Base-by-base conservation (phyloP, 2,329 filamentous ascomycete genomes). In the Ophiosphaerella narmari region DNA sequence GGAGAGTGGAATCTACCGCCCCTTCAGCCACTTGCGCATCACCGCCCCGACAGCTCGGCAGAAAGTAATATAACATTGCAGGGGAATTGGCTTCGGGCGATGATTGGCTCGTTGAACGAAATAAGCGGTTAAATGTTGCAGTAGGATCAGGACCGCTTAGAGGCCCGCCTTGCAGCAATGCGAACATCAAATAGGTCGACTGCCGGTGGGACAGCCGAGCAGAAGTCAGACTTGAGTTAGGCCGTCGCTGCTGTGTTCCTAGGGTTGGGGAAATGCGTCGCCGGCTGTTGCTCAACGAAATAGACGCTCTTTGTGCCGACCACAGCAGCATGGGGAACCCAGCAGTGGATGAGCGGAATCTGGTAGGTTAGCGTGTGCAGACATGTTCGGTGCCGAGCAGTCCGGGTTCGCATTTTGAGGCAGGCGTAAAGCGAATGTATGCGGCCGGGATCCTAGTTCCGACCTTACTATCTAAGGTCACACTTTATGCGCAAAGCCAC, bases 81-180 rank as follows among this genome's bases (percentile, higher is more conserved):
- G 66, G 67, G 64, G 54, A 47, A 16, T 45, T 47, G 53, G 39
- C 41, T 18, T 35, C 13, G 12, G 21, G 8, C 35, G 43, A 8
- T 66, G 61, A 71, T 65, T 71, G 66, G 69, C 45, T 47, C 13
- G 7, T 24, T 32, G 26, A 21, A 24, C 42, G 36, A 55, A 69
- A 69, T 65, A 65, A 63, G 68, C 62, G 67, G 69, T 60, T 68
- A 66, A 71, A 69, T 70, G 57, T 52, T 60, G 65, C 63, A 57
- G 57, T 50, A 55, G 46, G 36, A 62, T 56, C 53, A 31, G 48
- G 59, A 50, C 46, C 60, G 49, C 51, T 40, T 38, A 32, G 43
- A 55, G 56, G 59, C 44, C 60, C 50, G 52, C 54, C 57, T 45
- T 36, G 50, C 56, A 50, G 50, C 43, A 49, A 54, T 52, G 49